Evolutionary conservation across 208 protist genomes (phyloP).

Genomic region (Trypanosomatidae sp.): DNA sequence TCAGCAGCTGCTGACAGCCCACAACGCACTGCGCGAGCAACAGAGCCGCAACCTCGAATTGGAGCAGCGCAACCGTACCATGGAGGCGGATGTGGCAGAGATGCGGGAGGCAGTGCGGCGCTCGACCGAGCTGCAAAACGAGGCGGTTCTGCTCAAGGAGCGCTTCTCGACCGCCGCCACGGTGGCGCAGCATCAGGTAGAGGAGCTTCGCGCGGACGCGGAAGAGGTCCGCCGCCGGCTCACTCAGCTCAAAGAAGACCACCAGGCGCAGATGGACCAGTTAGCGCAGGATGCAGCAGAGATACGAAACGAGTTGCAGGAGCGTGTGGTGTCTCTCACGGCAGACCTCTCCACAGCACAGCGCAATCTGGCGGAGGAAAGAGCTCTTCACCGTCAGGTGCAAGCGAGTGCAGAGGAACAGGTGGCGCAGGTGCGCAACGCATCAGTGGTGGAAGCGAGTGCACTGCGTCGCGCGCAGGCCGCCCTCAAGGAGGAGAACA

Average conservation of each 20-base stretch:
- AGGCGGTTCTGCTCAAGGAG: constrained; percentile 69
- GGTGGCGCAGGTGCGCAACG: constrained; percentile 38
- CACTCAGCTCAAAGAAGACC: constrained; percentile 28
- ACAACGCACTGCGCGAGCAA: constrained; percentile 78
- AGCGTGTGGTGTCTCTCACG: constrained; percentile 41
- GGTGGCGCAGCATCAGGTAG: constrained; percentile 33
- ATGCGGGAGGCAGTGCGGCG: constrained; percentile 70
- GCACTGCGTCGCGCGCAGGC: constrained; percentile 46
- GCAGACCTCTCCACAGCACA: constrained; percentile 22
- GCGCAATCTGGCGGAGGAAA: constrained; percentile 28
- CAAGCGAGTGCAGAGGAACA: constrained; percentile 45
- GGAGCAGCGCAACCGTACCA: constrained; percentile 67
- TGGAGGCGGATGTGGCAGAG: constrained; percentile 56
- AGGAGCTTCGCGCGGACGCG: constrained; percentile 39
- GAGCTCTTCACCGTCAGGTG: constrained; percentile 25
- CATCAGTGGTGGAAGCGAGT: constrained; percentile 43
- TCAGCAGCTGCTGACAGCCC: constrained; percentile 66
- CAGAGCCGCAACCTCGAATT: constrained; percentile 64
- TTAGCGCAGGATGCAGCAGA: constrained; percentile 25
- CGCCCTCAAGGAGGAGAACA: constrained; percentile 39
- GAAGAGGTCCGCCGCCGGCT: constrained; percentile 23
- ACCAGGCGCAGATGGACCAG: constrained; percentile 39
- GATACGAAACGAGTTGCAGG: constrained; percentile 30
- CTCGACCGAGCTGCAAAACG: constrained; percentile 68
- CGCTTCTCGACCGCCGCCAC: constrained; percentile 55